phyloP scores from a whole-genome alignment of 495 filamentous ascomycete genomes.

The Penicillium goetzii region DNA sequence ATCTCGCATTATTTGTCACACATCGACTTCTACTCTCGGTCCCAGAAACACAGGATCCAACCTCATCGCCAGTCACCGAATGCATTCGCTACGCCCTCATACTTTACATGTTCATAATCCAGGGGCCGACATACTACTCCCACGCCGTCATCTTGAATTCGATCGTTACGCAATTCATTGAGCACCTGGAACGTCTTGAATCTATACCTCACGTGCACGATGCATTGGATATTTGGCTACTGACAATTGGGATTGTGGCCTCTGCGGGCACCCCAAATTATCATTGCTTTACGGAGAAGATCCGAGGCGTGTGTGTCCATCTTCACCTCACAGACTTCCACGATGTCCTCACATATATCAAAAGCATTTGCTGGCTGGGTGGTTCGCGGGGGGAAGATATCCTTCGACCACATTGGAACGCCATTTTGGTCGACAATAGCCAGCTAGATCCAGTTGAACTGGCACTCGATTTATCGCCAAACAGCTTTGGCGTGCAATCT shows the following conservation, averaged over 20 bases:
- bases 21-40: slow-evolving; percentile 46
- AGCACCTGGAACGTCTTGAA: slow-evolving; percentile 31
- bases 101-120: slow-evolving; percentile 54
- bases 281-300: slow-evolving; percentile 35
- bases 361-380: slow-evolving; percentile 43
- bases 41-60: slow-evolving; percentile 10
- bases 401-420: slow-evolving; percentile 37
- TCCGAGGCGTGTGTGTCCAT: slow-evolving; percentile 12
- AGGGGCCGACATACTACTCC: slow-evolving; percentile 56
- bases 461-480: background rate
- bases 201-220: slow-evolving; percentile 11
- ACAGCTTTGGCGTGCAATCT: background rate
- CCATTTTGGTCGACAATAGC: slow-evolving; percentile 4
- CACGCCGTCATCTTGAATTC: slow-evolving; percentile 45
- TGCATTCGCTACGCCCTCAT: slow-evolving; percentile 49
- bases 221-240: slow-evolving; percentile 43
- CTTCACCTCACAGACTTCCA: slow-evolving; percentile 32
- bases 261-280: slow-evolving; percentile 35
- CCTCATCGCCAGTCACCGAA: slow-evolving; percentile 38
- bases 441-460: background rate
- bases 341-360: slow-evolving; percentile 30
- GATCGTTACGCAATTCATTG: slow-evolving; percentile 35
- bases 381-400: slow-evolving; percentile 23
- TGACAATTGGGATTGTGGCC: slow-evolving; percentile 45
- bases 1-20: slow-evolving; percentile 54